phyloP scores from a whole-genome alignment of 371 early-diverging fungal species.

The Lichtheimia ramosa region DNA sequence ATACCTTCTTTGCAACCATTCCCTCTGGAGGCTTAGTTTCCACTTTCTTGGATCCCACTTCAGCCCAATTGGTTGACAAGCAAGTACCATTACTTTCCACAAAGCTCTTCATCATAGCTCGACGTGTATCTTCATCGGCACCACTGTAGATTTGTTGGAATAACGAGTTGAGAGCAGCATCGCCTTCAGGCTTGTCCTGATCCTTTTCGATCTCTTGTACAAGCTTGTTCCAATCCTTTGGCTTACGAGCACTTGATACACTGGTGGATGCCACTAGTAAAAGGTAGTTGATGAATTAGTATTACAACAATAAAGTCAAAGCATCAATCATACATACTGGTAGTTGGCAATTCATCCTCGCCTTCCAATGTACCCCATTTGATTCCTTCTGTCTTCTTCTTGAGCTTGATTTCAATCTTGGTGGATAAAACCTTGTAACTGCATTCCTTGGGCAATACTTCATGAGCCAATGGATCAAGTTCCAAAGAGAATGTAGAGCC shows the following conservation, averaged over 20 bases:
- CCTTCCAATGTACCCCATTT: conserved; percentile 85
- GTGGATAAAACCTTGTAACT: conserved; percentile 76
- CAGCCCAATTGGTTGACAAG: conserved; percentile 96
- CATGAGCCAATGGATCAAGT: conserved; percentile 79
- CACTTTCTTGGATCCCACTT: conserved; percentile 81
- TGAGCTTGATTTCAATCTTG: conserved; percentile 92
- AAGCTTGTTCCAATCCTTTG: conserved; percentile 83
- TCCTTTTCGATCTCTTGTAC: conserved; percentile 66
- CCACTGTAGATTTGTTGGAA: conserved; percentile 92
- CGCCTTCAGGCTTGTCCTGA: conserved; percentile 83
- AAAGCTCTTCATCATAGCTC: conserved; percentile 99
- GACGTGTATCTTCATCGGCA: conserved; percentile 87
- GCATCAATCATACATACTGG: conserved; percentile 23
- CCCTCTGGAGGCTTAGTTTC: conserved; percentile 92
- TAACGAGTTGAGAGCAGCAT: conserved; percentile 82
- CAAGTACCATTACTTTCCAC: conserved; percentile 94
- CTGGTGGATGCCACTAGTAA: conserved; percentile 21
- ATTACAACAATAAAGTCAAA: too few relatives aligned
- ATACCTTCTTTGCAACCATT: conserved; percentile 71
- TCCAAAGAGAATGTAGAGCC: conserved; percentile 82
- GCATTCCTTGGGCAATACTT: conserved; percentile 71
- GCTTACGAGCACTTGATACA: conserved; percentile 44
- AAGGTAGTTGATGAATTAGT: too few relatives aligned
- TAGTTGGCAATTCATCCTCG: conserved; percentile 44
- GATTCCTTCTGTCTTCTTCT: conserved; percentile 71